Evolutionary conservation across 1,284 basidiomycete genomes (phyloP), one percentile per base, ranked within the genome.

Genomic region (Sporisorium iseilematis-ciliati): DNA sequence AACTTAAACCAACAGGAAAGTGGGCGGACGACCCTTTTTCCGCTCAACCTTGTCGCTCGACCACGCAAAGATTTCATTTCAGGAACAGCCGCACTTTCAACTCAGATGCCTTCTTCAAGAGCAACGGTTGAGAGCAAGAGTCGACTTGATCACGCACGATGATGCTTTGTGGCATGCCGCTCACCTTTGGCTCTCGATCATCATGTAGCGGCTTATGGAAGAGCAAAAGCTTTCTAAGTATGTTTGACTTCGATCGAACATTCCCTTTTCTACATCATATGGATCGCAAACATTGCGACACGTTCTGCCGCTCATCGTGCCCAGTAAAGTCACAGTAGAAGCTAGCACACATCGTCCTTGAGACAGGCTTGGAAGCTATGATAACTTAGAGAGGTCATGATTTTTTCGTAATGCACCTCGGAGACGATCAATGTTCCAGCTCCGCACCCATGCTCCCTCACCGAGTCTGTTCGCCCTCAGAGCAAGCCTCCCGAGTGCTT

Each of bases 221-320:
- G 51, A 42, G 50, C 25, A 42, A 46, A 20, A 38, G 42, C 43
- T 54, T 38, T 14, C 12, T 20, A 20, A 43, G 2, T 45, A 20
- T 41, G 18, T 38, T 50, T 48, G 45, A 58, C 49, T 70, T 70
- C 49, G n/a, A 21, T 65, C 62, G 49, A 70, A 70, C 43, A 40
- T 70, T 70, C 67, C 59, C 29, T 25, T 12, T 23, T 40, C 33
- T 2, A 16, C 42, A 35, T 4, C 29, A 38, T 16, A 26, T n/a
- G 45, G n/a, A 38, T 46, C 25, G 23, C 51, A 26, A 26, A 29
- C 38, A 26, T 3, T 55, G 53, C 6, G 12, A 33, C 20, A 57
- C 18, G 33, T 23, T 14, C 25, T 46, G 45, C 26, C 46, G 46
- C 10, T 46, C 25, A 49, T 49, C 29, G 29, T 49, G 18, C 8